A percentile compares a stretch with the other conserved stretches of the same genome.
phyloP scores from a whole-genome alignment of 75 land plant genomes.

The Pinus taeda region DNA sequence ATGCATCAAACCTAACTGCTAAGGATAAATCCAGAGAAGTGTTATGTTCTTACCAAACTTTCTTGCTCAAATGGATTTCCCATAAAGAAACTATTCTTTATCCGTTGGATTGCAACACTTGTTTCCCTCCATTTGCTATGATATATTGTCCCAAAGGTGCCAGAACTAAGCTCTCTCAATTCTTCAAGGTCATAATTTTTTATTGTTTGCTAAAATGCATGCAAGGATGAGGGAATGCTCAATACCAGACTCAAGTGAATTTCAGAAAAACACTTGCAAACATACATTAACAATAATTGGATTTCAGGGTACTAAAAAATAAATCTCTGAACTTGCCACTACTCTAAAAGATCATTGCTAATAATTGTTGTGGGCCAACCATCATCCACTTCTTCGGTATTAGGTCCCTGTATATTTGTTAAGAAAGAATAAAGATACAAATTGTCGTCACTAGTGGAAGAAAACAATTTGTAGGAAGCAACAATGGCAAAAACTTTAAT shows the following conservation, averaged over 20 bases:
- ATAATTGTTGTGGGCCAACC: neutral
- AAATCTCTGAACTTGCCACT: neutral
- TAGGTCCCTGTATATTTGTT: neutral
- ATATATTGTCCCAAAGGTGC: constrained; percentile 64
- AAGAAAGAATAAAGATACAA: neutral
- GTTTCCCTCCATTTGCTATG: constrained; percentile 73
- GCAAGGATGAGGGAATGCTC: neutral
- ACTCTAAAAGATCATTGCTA: neutral
- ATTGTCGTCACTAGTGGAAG: neutral
- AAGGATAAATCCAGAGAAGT: neutral
- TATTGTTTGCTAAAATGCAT: constrained; percentile 30
- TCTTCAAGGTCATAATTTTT: constrained; percentile 60
- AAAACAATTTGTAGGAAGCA: neutral
- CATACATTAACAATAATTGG: neutral
- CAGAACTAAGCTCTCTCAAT: constrained; percentile 59
- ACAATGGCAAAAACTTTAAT: neutral
- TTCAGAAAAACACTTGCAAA: neutral
- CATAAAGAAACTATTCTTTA: constrained; percentile 61
- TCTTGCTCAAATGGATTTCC: constrained; percentile 49
- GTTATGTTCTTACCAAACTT: neutral
- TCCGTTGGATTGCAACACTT: constrained; percentile 70
- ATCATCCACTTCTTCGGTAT: neutral
- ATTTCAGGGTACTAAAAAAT: neutral
- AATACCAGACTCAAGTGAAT: neutral
- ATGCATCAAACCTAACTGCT: neutral